phyloP scores from a whole-genome alignment of 208 protist species.

The Leishmania major region DNA sequence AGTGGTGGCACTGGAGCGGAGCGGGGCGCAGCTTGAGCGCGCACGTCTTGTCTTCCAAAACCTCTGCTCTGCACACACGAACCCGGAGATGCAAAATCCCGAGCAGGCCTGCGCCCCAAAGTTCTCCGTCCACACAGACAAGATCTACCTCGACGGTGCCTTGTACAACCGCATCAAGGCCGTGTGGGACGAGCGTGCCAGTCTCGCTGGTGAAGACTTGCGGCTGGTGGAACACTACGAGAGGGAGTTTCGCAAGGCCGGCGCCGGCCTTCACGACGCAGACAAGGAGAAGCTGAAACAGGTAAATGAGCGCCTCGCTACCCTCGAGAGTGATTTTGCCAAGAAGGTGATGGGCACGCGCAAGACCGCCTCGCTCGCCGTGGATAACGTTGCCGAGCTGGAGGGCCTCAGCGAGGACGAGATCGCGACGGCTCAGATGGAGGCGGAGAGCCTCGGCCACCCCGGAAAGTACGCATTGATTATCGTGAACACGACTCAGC shows the following conservation, averaged over 20 bases:
- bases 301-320: constrained; percentile 50
- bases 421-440: constrained; percentile 30
- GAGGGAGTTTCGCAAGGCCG: constrained; percentile 37
- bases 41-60: constrained; percentile 34
- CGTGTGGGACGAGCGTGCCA: constrained; percentile 35
- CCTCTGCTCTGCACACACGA: constrained; percentile 42
- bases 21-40: constrained; percentile 30
- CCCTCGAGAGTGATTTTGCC: constrained; percentile 37
- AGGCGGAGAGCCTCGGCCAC: constrained; percentile 37
- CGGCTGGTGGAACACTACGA: constrained; percentile 43
- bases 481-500: constrained; percentile 60
- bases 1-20: constrained; percentile 42
- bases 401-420: constrained; percentile 45
- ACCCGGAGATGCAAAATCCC: constrained; percentile 43
- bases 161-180: constrained; percentile 52
- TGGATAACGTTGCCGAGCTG: constrained; percentile 43
- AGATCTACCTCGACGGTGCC: constrained; percentile 43
- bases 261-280: constrained; percentile 33
- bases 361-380: constrained; percentile 33
- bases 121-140: constrained; percentile 45
- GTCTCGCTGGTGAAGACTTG: constrained; percentile 41
- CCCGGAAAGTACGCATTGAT: constrained; percentile 49
- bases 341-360: constrained; percentile 42
- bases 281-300: constrained; percentile 46
- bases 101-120: constrained; percentile 41